These are phyloP conservation scores for Sclerotinia sclerotiorum DNA, from an alignment of 2,329 filamentous ascomycete genomes.

Conservation along the genomic window DNA sequence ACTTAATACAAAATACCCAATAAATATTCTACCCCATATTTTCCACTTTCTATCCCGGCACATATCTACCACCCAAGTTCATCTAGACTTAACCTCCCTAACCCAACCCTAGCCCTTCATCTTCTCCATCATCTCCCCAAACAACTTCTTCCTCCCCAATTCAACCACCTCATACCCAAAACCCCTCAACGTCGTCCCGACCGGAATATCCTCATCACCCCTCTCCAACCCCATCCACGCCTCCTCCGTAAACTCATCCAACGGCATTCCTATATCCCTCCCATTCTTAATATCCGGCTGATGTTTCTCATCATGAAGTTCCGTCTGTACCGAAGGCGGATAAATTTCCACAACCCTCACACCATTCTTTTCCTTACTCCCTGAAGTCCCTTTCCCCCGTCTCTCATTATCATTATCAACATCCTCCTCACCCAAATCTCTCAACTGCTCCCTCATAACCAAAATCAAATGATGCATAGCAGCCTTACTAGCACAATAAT, in stretches of 20 bases:
- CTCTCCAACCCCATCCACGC: conserved; percentile 31
- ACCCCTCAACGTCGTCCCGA: conserved; percentile 24
- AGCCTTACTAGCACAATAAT: conserved; percentile 48
- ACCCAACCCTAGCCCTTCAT: neutral
- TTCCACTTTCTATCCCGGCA: no score
- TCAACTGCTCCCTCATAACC: conserved; percentile 47
- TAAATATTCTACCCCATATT: no score
- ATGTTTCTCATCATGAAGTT: conserved; percentile 49
- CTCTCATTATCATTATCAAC: neutral
- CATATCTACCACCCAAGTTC: neutral
- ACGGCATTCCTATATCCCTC: conserved; percentile 50
- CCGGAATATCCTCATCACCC: conserved; percentile 30
- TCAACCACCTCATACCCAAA: conserved; percentile 14
- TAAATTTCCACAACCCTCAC: conserved; percentile 47
- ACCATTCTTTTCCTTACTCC: conserved; percentile 25
- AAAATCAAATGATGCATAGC: conserved; percentile 47
- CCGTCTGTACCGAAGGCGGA: conserved; percentile 43
- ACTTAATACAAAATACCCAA: neutral
- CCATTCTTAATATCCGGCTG: conserved; percentile 45
- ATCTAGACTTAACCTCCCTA: neutral
- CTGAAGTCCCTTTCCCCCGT: neutral
- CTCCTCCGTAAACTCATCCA: conserved; percentile 46
- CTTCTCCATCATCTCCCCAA: conserved; percentile 1
- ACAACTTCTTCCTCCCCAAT: conserved; percentile 4
- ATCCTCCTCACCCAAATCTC: conserved; percentile 29